Evolutionary conservation across 1,139 yeast genomes (phyloP).

Genomic region (Lodderomyces metapsilosis): DNA sequence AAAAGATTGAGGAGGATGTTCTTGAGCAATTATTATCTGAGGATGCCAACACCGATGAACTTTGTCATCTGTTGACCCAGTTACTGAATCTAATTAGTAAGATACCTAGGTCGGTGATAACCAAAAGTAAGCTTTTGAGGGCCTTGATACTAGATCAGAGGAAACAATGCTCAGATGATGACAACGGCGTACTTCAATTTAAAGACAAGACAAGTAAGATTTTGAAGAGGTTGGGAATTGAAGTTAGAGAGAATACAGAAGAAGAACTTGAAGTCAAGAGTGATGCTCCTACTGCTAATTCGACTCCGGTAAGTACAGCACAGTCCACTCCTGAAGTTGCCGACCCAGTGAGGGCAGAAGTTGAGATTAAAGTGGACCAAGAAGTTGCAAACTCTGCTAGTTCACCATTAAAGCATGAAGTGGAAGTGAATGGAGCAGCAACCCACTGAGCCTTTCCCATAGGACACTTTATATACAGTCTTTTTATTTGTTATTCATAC

Average conservation of each 20-base stretch:
- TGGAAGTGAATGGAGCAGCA: not conserved
- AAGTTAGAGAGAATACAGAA: slow-evolving; percentile 15
- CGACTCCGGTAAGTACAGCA: not conserved
- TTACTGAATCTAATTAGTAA: slow-evolving; percentile 21
- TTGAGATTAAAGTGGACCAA: not conserved
- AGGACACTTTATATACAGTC: too few species aligned
- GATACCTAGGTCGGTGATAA: slow-evolving; percentile 28
- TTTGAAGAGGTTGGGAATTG: slow-evolving; percentile 23
- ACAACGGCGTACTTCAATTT: slow-evolving; percentile 14
- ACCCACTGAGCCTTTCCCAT: too few species aligned
- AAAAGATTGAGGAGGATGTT: slow-evolving; percentile 20
- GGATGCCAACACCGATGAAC: slow-evolving; percentile 11
- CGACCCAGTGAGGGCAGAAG: not conserved
- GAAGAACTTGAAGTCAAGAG: slow-evolving; percentile 14
- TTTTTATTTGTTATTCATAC: too few species aligned
- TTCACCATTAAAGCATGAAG: slow-evolving; percentile 6
- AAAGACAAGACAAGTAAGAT: slow-evolving; percentile 21
- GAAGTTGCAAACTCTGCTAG: not conserved
- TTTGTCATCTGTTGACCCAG: slow-evolving; percentile 15
- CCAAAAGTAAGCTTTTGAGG: slow-evolving; percentile 32
- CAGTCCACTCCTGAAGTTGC: slow-evolving; percentile 4
- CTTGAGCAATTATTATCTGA: slow-evolving; percentile 17
- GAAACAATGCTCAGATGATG: slow-evolving; percentile 17
- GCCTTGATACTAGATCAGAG: slow-evolving; percentile 33
- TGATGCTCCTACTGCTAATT: not conserved